Percentiles rank a stretch among this genome's conserved stretches.
Conservation (phyloP, 2,329 filamentous ascomycete genomes). For the Apiospora marii region DNA sequence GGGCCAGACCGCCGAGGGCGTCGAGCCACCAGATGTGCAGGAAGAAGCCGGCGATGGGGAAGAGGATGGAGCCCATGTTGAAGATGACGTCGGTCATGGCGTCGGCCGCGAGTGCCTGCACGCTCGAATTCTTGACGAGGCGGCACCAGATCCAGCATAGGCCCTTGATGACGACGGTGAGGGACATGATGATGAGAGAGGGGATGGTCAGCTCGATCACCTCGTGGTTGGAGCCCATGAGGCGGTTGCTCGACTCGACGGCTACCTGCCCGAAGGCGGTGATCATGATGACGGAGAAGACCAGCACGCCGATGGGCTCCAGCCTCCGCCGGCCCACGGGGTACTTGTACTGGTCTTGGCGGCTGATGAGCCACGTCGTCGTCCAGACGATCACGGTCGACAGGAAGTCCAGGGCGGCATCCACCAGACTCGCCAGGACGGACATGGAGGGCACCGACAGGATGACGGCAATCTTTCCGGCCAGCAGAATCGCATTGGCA, state of each 20-base stretch:
- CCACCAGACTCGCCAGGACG: conserved; percentile 80
- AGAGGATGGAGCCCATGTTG: conserved; percentile 88
- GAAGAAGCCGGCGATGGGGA: conserved; percentile 82
- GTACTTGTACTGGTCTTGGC: conserved; percentile 77
- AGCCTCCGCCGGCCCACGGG: conserved; percentile 80
- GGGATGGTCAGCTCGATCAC: conserved; percentile 78
- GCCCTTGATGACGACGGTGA: conserved; percentile 83
- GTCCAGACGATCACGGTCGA: conserved; percentile 83
- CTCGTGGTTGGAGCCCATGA: conserved; percentile 66
- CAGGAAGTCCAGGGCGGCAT: conserved; percentile 81
- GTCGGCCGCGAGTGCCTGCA: conserved; percentile 74
- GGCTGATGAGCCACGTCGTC: conserved; percentile 77
- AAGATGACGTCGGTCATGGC: conserved; percentile 82
- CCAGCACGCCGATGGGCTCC: conserved; percentile 80
- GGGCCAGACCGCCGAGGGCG: conserved; percentile 76
- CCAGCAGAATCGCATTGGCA: conserved; percentile 78
- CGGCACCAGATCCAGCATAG: conserved; percentile 89
- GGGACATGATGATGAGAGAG: conserved; percentile 80
- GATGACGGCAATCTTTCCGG: conserved; percentile 80
- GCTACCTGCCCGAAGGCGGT: conserved; percentile 83
- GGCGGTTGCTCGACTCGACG: conserved; percentile 71
- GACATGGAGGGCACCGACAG: conserved; percentile 82
- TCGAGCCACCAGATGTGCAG: conserved; percentile 85
- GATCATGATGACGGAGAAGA: conserved; percentile 88
- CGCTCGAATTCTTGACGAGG: conserved; percentile 83